Conservation (phyloP, 2,329 filamentous ascomycete species). For the Cytospora piceae region DNA sequence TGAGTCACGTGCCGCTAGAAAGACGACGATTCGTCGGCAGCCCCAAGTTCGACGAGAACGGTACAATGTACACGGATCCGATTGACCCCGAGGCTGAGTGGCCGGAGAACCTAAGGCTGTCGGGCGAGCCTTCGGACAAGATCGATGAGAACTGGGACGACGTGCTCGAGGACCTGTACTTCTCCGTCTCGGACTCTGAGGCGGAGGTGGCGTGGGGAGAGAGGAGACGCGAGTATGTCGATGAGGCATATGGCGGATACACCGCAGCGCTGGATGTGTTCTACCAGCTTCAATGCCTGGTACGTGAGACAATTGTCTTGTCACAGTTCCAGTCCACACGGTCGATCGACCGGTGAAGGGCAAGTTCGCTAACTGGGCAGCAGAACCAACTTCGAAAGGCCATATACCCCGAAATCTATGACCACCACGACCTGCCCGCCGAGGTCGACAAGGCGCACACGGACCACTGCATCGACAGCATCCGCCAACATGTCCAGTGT, state of each 20-base stretch:
- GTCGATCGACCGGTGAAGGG: neutral
- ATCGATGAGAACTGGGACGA: conserved; percentile 28
- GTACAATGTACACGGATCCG: conserved; percentile 23
- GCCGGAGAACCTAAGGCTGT: conserved; percentile 26
- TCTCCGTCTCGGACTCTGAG: conserved; percentile 27
- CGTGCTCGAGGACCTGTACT: conserved; percentile 28
- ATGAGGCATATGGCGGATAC: conserved; percentile 28
- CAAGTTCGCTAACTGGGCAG: neutral
- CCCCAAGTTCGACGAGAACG: conserved; percentile 27
- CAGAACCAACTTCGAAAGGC: conserved; percentile 33
- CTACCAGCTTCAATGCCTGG: conserved; percentile 33
- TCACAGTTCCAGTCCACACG: neutral
- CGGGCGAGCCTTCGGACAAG: conserved; percentile 20
- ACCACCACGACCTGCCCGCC: conserved; percentile 15
- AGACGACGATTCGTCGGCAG: conserved; percentile 26
- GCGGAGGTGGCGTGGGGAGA: conserved; percentile 28
- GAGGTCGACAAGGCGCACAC: conserved; percentile 26
- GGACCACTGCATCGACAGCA: conserved; percentile 33
- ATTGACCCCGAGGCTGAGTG: conserved; percentile 18
- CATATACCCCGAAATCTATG: conserved; percentile 31
- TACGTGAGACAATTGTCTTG: neutral
- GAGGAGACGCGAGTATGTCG: conserved; percentile 21
- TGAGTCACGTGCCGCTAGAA: conserved; percentile 21
- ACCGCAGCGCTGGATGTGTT: conserved; percentile 32
- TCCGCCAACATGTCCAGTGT: conserved; percentile 34